Evolutionary conservation across 805 yeast genomes (phyloP), one percentile per base, ranked within the genome.

Genomic region (Yarrowia sp.): DNA sequence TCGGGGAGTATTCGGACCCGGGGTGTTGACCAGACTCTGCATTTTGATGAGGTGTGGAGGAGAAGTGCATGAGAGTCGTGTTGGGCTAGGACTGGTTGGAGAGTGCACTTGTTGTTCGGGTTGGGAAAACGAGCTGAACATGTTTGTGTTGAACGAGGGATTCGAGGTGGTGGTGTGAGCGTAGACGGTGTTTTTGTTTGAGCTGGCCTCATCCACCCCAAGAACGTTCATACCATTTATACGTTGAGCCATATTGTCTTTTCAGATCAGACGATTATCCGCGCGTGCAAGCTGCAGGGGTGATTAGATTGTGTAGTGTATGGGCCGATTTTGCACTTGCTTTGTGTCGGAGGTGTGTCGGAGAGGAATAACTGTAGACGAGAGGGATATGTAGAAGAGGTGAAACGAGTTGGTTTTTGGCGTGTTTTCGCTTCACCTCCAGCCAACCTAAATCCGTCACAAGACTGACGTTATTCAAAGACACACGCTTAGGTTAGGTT

Each of bases 261-360:
- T 39, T 28, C 41, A 35, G 55, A 48, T 48, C 55, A 48, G 55
- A 33, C 41, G 47, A 39, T 31, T 28, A 39, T 55, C 47, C 44
- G 47, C 47, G 47, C 47, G 61, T 55, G 38, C 35, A 28, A 55
- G 61, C 61, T 55, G 61, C 61, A 55, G 61, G 61, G 61, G 61
- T 39, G 61, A 55, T 55, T 41, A 55, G 61, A 55, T 55, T 55
- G 61, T 41, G 61, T 31, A 55, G 51, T 47, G 39, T 17, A 8
- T 15, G 39, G 55, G 39, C 10, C 55, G 41, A 48, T 35, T 48
- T 15, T 14, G n/a, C 22, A 31, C 31, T 15, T 15, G 32, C 3
- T 32, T 47, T 38, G 53, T 9, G 53, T 33, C 53, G 53, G 53
- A n/a, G 36, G 4, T 11, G 8, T 17, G 5, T 32, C 39, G 39